These are phyloP conservation scores for Cryptococcus hybrid DNA, from an alignment of 1,284 basidiomycete genomes.

Conservation along the genomic window DNA sequence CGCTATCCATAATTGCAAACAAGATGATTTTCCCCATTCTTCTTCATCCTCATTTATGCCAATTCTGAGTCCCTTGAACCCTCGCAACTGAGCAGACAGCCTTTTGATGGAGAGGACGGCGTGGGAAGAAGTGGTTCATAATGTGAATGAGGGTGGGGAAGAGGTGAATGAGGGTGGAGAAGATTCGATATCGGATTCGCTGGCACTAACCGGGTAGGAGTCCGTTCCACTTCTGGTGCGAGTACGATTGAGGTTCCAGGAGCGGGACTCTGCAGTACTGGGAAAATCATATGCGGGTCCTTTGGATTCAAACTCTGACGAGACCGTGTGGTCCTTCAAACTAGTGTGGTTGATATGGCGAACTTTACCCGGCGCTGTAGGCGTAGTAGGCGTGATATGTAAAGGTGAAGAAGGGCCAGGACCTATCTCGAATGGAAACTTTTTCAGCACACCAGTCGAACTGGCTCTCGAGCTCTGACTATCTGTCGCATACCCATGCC, in stretches of 20 bases:
- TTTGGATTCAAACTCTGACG: too few relatives aligned
- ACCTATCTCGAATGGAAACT: constrained; percentile 13
- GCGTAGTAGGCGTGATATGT: not conserved
- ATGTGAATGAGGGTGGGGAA: not conserved
- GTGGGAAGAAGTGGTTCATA: not conserved
- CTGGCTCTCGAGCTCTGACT: not conserved
- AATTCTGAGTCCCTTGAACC: constrained; percentile 28
- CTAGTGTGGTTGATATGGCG: not conserved
- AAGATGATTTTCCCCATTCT: constrained; percentile 36
- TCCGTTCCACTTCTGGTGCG: not conserved
- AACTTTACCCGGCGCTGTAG: not conserved
- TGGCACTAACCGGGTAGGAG: constrained; percentile 7
- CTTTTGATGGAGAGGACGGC: constrained; percentile 5
- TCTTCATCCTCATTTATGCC: constrained; percentile 17
- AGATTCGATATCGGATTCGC: not conserved
- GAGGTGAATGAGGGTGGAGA: not conserved
- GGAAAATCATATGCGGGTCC: too few relatives aligned
- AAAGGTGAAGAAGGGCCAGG: too few relatives aligned
- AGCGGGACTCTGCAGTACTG: too few relatives aligned
- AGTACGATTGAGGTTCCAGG: too few relatives aligned
- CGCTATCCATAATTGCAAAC: not conserved
- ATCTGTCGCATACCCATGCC: not conserved
- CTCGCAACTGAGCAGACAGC: constrained; percentile 35
- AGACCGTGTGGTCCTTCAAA: not conserved
- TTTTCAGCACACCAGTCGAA: constrained; percentile 2